Base-by-base conservation (phyloP, 768 basidiomycete species). In the Asterophora parasitica region DNA sequence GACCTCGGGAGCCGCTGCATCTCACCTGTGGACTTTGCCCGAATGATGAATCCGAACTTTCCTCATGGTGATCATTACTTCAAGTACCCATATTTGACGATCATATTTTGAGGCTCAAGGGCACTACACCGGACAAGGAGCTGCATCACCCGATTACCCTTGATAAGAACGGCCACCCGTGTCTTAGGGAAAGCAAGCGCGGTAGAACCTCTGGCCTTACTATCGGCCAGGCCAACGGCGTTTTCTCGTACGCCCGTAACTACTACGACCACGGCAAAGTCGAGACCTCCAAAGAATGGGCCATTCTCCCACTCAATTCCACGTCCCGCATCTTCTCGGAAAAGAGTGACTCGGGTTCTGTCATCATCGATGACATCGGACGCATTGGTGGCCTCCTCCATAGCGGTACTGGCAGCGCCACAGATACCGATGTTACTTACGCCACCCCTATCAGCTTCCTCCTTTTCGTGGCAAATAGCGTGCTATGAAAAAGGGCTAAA, bases 341-440 rank as follows among this genome's bases (percentile, higher is more conserved):
- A 6, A 41, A 44, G 13, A 69, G 73, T 3, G 72, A 73, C 53
- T 73, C 69, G 7, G 71, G 73, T 35, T 61, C 72, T 1, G 60
- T 61, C 28, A 58, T 74, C 49, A 60, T 57, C 27, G 66, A 66
- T 50, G 58, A 10, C 36, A 3, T 3, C 23, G 23, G 23, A 23
- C 23, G 23, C 23, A 23, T 23, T 6, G 23, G 23, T 23, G 23
- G 23, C 23, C 23, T 23, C 23, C 23, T 23, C 3, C 23, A 23
- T 23, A 23, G 23, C 6, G 23, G 23, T 23, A 6, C 23, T 3
- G 23, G 23, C 23, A 23, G 23, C 23, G 23, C 23, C 23, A 23
- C 23, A 23, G 23, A 23, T 23, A 23, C 23, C 23, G 23, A 23
- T 23, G 6, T 23, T 6, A 23, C 23, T 6, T 23, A 23, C 23